Conservation (phyloP, 345 rosid species). For the Ailanthus altissimus region DNA sequence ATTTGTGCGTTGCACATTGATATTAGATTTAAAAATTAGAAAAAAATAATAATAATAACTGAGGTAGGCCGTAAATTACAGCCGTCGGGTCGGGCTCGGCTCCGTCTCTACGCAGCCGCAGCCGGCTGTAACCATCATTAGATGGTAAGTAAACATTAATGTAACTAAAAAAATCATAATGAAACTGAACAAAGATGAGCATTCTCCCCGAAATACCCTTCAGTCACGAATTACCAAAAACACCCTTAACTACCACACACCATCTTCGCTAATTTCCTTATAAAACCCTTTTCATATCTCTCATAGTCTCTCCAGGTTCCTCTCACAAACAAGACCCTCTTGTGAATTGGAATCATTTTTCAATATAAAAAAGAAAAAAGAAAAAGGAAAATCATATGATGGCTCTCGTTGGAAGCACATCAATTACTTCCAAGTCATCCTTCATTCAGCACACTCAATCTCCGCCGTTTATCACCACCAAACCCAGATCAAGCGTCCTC, state of each 20-base stretch:
- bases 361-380: not conserved
- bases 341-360: not conserved
- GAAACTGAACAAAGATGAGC: not conserved
- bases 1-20: too few relatives aligned
- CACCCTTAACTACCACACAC: constrained; percentile 26
- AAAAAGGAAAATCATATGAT: constrained; percentile 1
- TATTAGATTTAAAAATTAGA: too few relatives aligned
- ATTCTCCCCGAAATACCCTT: not conserved
- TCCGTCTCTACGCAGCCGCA: not conserved
- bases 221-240: not conserved
- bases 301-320: constrained; percentile 17
- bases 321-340: not conserved
- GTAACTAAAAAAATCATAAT: not conserved
- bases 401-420: constrained; percentile 38
- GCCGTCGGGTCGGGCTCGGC: constrained; percentile 7
- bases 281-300: constrained; percentile 13
- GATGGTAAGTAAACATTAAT: not conserved
- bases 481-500: constrained; percentile 27
- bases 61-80: too few relatives aligned
- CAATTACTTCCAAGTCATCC: constrained; percentile 35
- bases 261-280: constrained; percentile 14
- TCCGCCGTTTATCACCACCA: constrained; percentile 21
- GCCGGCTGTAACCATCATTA: not conserved
- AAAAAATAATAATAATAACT: too few relatives aligned
- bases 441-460: constrained; percentile 25